These are phyloP conservation scores for Trematosphaeria pertusa DNA, from an alignment of 2,329 filamentous ascomycete species.

Conservation along the genomic window DNA sequence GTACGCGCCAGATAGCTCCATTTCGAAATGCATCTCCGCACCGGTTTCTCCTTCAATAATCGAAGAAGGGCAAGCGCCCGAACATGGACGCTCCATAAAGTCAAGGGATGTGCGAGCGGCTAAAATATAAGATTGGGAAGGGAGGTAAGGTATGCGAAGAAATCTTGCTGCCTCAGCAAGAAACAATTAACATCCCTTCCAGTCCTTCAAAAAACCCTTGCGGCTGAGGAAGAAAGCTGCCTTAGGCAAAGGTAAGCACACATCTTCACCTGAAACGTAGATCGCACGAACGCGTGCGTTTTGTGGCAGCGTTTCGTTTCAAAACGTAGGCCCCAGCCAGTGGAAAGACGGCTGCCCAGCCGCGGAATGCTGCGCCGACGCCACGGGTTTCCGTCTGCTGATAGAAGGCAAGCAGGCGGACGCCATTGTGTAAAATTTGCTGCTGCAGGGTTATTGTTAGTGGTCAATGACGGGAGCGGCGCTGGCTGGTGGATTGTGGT, in stretches of 20 bases:
- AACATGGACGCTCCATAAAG: conserved; percentile 12
- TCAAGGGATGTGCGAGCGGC: neutral
- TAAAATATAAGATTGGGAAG: neutral
- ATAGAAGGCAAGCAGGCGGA: conserved; percentile 1
- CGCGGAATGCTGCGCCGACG: conserved; percentile 7
- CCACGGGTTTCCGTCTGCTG: conserved; percentile 2
- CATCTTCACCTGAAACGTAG: conserved; percentile 37
- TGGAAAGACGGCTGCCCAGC: conserved; percentile 12
- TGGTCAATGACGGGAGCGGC: neutral
- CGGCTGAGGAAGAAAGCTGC: conserved; percentile 11
- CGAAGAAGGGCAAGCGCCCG: conserved; percentile 14
- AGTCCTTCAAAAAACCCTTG: conserved; percentile 7
- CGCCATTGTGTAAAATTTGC: neutral
- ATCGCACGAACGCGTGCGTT: conserved; percentile 18
- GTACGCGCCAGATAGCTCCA: conserved; percentile 10
- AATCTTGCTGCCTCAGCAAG: conserved; percentile 13
- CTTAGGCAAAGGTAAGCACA: conserved; percentile 23
- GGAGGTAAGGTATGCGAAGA: conserved; percentile 2
- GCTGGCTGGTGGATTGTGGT: neutral
- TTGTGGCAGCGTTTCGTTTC: conserved; percentile 29
- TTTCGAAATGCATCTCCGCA: conserved; percentile 9
- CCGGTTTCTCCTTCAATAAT: conserved; percentile 4
- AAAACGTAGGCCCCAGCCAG: conserved; percentile 19
- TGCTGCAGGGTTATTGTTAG: neutral
- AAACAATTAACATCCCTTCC: conserved; percentile 6